Base-by-base conservation (phyloP, 441 rosid genomes). In the Breynia disticha region DNA sequence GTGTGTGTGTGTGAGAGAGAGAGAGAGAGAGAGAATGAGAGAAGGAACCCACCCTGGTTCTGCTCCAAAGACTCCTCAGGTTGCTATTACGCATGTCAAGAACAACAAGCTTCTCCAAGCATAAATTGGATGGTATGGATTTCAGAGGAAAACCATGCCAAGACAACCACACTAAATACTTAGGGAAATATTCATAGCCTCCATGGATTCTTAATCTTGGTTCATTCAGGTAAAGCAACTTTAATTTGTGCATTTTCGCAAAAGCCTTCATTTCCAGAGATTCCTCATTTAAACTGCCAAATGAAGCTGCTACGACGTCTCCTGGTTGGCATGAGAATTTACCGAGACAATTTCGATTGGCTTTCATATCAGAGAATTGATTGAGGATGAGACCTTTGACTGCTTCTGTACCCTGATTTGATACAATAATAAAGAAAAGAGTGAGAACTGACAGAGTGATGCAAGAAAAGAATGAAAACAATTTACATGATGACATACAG, bases 61-160 rank as follows among this genome's bases (percentile, higher is more conserved):
- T 64, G 5, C 19, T 59, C 74, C 68, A 72, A 18, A 63, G 32
- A 38, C 51, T 45, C 32, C 56, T 50, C 24, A 71, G 56, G 16
- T 46, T 24, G 46, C 71, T 65, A 19, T 21, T 43, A 15, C 52
- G 66, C 67, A 71, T 45, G 53, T 62, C 68, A 19, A 74, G 66
- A 39, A 59, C 56, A 39, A 62, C 56, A 43, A 71, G 61, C 12
- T 62, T 63, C 49, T 51, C 59, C 16, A 63, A 48, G 38, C 19
- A 19, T 14, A 67, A 45, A 37, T 45, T 19, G 3, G 56, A 48
- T 16, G 70, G 70, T 41, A 64, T 13, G 43, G 48, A 70, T 21
- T 48, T 67, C 48, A 64, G 16, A 39, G 67, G 53, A 42, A 44
- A 69, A 7, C 69, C 65, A 28, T 62, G 54, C 77, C 77, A 72